These are phyloP conservation scores for Verticillium albo-atrum DNA, from an alignment of 2,329 filamentous ascomycete species.

Conservation along the genomic window DNA sequence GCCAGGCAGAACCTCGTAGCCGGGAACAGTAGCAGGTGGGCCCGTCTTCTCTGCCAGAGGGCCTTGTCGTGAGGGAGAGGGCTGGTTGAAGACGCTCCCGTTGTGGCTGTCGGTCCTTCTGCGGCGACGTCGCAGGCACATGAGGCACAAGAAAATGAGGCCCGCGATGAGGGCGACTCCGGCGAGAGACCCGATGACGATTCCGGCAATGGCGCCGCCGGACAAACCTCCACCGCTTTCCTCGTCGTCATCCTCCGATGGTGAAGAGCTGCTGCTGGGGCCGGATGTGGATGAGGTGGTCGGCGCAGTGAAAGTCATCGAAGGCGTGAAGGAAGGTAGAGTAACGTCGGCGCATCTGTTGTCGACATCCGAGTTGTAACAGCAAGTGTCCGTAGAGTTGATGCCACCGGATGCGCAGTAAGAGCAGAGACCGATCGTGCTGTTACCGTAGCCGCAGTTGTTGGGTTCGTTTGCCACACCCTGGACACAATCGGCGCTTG, in stretches of 20 bases:
- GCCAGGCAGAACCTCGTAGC: slow-evolving; percentile 73
- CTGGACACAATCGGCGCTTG: slow-evolving; percentile 65
- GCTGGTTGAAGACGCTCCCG: slow-evolving; percentile 83
- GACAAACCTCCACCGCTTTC: slow-evolving; percentile 48
- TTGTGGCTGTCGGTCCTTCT: slow-evolving; percentile 56
- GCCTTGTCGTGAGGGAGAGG: slow-evolving; percentile 62
- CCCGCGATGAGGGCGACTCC: slow-evolving; percentile 66
- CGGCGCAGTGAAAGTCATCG: slow-evolving; percentile 53
- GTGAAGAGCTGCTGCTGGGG: slow-evolving; percentile 24
- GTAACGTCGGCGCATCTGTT: slow-evolving; percentile 69
- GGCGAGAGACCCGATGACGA: slow-evolving; percentile 75
- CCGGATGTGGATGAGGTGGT: slow-evolving; percentile 37
- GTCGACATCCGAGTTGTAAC: slow-evolving; percentile 75
- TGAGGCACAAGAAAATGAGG: slow-evolving; percentile 55
- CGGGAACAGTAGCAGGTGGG: slow-evolving; percentile 14
- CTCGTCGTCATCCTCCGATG: slow-evolving; percentile 17
- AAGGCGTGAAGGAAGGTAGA: slow-evolving; percentile 70
- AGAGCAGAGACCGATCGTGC: slow-evolving; percentile 72
- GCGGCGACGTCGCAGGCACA: slow-evolving; percentile 34
- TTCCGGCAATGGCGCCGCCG: slow-evolving; percentile 86
- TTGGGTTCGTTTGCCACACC: slow-evolving; percentile 75
- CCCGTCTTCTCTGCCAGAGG: slow-evolving; percentile 32
- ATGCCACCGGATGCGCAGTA: slow-evolving; percentile 80
- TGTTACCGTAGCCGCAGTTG: slow-evolving; percentile 80
- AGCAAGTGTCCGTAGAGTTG: slow-evolving; percentile 95